These are phyloP conservation scores for Lactarius akahatsu DNA, from an alignment of 768 basidiomycete species.

Conservation along the genomic window DNA sequence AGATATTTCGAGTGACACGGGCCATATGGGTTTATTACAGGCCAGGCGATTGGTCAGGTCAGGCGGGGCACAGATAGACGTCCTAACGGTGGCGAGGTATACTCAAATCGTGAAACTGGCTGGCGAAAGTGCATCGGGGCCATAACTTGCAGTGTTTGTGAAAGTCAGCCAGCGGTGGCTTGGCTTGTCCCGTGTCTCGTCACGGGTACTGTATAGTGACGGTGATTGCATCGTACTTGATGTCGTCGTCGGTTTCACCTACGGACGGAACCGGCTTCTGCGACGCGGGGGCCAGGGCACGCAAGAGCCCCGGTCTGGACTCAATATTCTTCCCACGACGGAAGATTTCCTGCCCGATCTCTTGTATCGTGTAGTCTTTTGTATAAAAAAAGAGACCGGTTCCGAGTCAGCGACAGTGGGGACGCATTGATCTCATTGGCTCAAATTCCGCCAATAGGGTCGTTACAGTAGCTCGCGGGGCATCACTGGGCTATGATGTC, in stretches of 20 bases:
- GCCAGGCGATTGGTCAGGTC: slow-evolving; percentile 2
- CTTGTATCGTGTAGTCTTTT: too few species aligned
- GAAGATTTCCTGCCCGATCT: too few species aligned
- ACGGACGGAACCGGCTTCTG: not conserved
- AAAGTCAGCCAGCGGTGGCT: slow-evolving; percentile 44
- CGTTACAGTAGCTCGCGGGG: slow-evolving; percentile 23
- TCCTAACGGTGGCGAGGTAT: slow-evolving; percentile 51
- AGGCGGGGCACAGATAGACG: slow-evolving; percentile 21
- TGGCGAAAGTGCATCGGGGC: too few species aligned
- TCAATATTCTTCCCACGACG: too few species aligned
- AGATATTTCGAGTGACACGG: slow-evolving; percentile 31
- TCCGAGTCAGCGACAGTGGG: too few species aligned
- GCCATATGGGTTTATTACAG: slow-evolving; percentile 24
- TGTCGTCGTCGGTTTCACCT: too few species aligned
- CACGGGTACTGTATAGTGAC: slow-evolving; percentile 47
- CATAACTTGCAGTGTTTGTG: slow-evolving; percentile 34
- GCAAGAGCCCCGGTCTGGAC: slow-evolving; percentile 25
- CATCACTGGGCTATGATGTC: too few species aligned
- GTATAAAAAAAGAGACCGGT: too few species aligned
- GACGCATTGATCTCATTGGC: slow-evolving; percentile 31
- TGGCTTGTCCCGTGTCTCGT: slow-evolving; percentile 31
- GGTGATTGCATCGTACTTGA: slow-evolving; percentile 50
- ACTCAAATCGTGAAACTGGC: slow-evolving; percentile 45
- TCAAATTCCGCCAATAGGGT: slow-evolving; percentile 51
- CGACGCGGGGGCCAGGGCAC: slow-evolving; percentile 4